phyloP scores from a whole-genome alignment of 108 stramenopile species.

The Cyclostephanos tholiformis region DNA sequence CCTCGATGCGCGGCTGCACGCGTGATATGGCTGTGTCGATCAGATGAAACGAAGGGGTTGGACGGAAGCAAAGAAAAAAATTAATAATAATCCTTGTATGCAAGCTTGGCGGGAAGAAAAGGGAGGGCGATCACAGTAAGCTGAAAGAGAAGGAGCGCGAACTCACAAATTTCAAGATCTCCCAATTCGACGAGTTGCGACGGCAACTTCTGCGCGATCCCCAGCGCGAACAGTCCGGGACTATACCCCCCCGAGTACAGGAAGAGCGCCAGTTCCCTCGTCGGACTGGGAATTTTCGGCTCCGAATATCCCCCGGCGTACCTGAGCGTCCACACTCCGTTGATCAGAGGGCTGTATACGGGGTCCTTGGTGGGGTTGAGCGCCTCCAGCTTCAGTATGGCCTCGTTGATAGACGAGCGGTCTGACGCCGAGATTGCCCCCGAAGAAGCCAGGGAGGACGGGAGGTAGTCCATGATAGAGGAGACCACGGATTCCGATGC shows the following conservation, averaged over 20 bases:
- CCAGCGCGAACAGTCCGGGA: conserved; percentile 75
- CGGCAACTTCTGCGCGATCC: conserved; percentile 66
- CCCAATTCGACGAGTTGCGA: conserved; percentile 65
- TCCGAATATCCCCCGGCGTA: conserved; percentile 77
- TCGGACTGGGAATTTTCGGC: conserved; percentile 65
- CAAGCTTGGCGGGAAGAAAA: neutral
- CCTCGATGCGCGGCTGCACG: conserved; percentile 79
- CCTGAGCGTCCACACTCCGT: conserved; percentile 80
- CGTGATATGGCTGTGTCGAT: conserved; percentile 58
- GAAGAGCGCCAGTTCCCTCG: conserved; percentile 76
- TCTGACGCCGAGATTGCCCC: conserved; percentile 28
- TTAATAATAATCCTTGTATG: neutral
- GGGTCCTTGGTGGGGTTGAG: conserved; percentile 75
- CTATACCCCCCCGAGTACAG: conserved; percentile 76
- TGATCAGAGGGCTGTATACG: conserved; percentile 64
- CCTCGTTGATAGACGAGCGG: conserved; percentile 51
- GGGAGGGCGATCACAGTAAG: neutral
- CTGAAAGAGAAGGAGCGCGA: neutral
- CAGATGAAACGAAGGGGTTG: neutral
- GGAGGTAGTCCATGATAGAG: conserved; percentile 71
- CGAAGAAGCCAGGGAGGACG: conserved; percentile 44
- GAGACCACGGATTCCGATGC: conserved; percentile 59
- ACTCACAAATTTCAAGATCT: conserved; percentile 67
- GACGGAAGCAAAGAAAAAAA: neutral
- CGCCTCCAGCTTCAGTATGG: conserved; percentile 67